phyloP scores from a whole-genome alignment of 352 stramenopile genomes.

The Pythium phragmiticola region DNA sequence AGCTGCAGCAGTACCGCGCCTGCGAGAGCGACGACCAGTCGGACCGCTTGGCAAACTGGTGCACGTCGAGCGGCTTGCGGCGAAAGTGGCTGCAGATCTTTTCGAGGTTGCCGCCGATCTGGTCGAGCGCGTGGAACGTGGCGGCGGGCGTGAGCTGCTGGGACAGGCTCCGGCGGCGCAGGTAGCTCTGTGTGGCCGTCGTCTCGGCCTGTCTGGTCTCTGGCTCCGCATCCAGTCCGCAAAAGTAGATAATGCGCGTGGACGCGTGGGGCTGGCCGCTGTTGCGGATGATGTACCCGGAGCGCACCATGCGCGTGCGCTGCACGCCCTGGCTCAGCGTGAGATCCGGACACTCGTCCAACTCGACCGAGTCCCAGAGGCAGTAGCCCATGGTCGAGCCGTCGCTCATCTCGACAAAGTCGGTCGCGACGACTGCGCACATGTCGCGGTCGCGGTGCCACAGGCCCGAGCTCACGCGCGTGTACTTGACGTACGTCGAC shows the following conservation, averaged over 20 bases:
- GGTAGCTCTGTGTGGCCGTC: neutral
- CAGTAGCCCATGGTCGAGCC: conserved; percentile 26
- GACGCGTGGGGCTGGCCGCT: conserved; percentile 27
- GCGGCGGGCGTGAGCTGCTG: conserved; percentile 11
- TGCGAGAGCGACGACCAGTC: conserved; percentile 18
- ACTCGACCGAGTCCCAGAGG: conserved; percentile 26
- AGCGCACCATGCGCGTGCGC: conserved; percentile 24
- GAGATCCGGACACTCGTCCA: conserved; percentile 24
- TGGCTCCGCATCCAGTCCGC: conserved; percentile 12
- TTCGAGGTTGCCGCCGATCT: conserved; percentile 22
- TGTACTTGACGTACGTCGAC: conserved; percentile 46
- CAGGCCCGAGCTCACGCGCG: conserved; percentile 14
- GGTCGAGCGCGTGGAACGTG: conserved; percentile 16
- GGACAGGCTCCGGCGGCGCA: conserved; percentile 9
- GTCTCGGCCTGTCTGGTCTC: conserved; percentile 18
- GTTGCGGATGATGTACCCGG: conserved; percentile 30
- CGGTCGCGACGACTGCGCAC: conserved; percentile 19
- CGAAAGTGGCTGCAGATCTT: conserved; percentile 22
- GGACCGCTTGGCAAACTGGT: conserved; percentile 10
- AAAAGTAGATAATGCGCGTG: conserved; percentile 25
- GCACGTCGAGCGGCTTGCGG: conserved; percentile 15
- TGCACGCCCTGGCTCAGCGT: conserved; percentile 25
- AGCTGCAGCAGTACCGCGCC: conserved; percentile 23
- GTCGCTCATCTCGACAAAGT: conserved; percentile 16
- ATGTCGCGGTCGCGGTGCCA: conserved; percentile 32